phyloP scores from a whole-genome alignment of 2,329 filamentous ascomycete genomes.

The Neonectria neomacrospora region DNA sequence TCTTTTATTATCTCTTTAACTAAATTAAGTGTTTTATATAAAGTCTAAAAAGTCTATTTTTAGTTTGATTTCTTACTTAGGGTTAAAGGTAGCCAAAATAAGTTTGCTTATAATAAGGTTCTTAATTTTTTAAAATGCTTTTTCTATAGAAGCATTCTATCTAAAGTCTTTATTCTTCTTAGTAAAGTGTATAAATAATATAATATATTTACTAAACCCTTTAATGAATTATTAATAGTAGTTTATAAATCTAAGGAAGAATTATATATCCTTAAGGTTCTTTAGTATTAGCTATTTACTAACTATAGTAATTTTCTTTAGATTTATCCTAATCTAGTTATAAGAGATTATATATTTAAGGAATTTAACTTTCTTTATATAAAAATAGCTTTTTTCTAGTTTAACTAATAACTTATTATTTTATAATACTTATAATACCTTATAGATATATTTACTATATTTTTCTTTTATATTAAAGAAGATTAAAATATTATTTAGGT shows the following conservation, averaged over 20 bases:
- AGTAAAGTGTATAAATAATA: too few relatives aligned
- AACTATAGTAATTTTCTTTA: slow-evolving; percentile 16
- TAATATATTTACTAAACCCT: too few relatives aligned
- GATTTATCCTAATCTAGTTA: slow-evolving; percentile 1
- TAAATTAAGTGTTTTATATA: background rate
- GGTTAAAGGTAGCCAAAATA: slow-evolving; percentile 24
- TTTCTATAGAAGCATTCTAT: too few relatives aligned
- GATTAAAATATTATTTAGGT: slow-evolving; percentile 39
- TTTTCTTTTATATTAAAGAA: slow-evolving; percentile 34
- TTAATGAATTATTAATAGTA: background rate
- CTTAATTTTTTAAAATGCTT: too few relatives aligned
- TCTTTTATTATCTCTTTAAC: slow-evolving; percentile 25
- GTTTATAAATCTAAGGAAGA: slow-evolving; percentile 10
- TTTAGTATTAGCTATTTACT: too few relatives aligned
- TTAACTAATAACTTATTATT: too few relatives aligned
- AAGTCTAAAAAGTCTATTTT: slow-evolving; percentile 13
- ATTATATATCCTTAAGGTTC: too few relatives aligned
- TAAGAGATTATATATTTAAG: background rate
- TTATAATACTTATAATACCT: too few relatives aligned
- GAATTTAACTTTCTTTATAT: too few relatives aligned
- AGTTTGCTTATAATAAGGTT: slow-evolving; percentile 3
- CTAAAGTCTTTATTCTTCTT: too few relatives aligned
- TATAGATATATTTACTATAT: slow-evolving; percentile 29
- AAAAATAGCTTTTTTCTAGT: too few relatives aligned
- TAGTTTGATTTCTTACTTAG: background rate